These are phyloP conservation scores for Psidium friedrichsthalianum DNA, from an alignment of 345 rosid genomes.

Conservation along the genomic window DNA sequence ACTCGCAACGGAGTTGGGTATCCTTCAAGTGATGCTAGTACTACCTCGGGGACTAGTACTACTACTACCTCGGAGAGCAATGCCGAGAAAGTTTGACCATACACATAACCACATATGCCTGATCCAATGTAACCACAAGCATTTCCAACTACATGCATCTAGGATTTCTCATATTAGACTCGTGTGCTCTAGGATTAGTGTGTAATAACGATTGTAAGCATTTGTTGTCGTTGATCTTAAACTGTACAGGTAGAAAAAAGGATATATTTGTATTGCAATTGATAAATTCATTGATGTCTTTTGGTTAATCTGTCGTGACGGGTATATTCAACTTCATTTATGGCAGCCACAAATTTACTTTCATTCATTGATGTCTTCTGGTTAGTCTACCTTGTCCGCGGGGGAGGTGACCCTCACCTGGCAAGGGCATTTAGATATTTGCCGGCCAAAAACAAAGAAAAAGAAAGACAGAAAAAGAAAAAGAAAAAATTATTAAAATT, in stretches of 20 bases:
- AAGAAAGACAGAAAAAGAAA: too few relatives aligned
- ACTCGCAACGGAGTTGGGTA: slow-evolving; percentile 72
- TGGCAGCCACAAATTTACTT: not conserved
- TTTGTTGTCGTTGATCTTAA: not conserved
- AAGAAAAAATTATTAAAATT: too few relatives aligned
- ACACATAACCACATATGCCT: not conserved
- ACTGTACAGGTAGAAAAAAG: not conserved
- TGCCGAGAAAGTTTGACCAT: not conserved
- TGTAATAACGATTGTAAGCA: not conserved
- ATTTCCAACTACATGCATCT: not conserved
- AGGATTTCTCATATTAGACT: not conserved
- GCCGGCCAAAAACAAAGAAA: too few relatives aligned
- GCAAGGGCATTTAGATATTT: too few relatives aligned
- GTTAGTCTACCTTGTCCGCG: too few relatives aligned
- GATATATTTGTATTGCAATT: not conserved
- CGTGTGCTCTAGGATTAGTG: not conserved
- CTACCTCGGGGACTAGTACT: not conserved
- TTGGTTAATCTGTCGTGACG: fast-evolving
- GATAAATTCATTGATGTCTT: not conserved
- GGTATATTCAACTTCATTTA: not conserved
- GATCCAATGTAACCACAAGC: not conserved
- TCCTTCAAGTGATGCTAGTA: slow-evolving; percentile 10
- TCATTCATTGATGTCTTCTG: too few relatives aligned
- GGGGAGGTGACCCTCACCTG: too few relatives aligned
- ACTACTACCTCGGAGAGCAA: not conserved